Evolutionary conservation across 768 basidiomycete genomes (phyloP).

Genomic region (Lentinula guzmanii): DNA sequence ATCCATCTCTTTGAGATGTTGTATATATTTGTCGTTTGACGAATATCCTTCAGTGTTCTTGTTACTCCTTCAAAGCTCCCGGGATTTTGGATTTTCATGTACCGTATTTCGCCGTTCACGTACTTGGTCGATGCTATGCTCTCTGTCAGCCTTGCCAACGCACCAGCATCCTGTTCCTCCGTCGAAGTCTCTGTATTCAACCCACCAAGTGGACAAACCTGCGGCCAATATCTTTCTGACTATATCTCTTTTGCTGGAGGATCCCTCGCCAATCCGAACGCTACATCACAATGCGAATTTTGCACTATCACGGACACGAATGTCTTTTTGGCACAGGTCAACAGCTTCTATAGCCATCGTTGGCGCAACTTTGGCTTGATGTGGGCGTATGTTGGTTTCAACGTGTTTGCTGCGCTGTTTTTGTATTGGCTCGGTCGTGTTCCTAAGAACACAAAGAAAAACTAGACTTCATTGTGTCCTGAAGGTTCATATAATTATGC

Average conservation of each 20-base stretch:
- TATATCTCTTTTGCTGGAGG: conserved; percentile 53
- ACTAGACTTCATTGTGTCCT: background rate
- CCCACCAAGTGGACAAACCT: conserved; percentile 55
- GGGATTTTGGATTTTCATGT: conserved; percentile 32
- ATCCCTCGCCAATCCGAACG: conserved; percentile 49
- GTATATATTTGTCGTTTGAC: background rate
- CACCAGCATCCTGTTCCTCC: conserved; percentile 47
- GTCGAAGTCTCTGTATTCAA: conserved; percentile 57
- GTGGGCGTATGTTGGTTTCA: conserved; percentile 40
- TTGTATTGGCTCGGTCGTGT: conserved; percentile 11
- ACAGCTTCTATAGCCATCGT: conserved; percentile 48
- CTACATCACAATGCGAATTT: conserved; percentile 46
- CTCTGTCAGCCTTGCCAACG: conserved; percentile 42
- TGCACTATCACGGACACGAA: conserved; percentile 51
- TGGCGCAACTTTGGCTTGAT: conserved; percentile 52
- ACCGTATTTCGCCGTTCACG: conserved; percentile 42
- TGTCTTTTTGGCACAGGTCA: conserved; percentile 29
- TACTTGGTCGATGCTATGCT: conserved; percentile 48
- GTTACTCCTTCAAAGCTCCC: conserved; percentile 17
- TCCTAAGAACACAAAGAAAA: conserved; percentile 7
- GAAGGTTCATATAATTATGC: background rate
- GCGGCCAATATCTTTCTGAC: conserved; percentile 40
- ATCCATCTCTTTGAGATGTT: conserved; percentile 8
- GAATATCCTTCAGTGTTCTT: conserved; percentile 19
- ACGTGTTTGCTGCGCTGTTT: conserved; percentile 23